Base-by-base conservation (phyloP, 1,284 basidiomycete species). In the Heterobasidion occidentale region DNA sequence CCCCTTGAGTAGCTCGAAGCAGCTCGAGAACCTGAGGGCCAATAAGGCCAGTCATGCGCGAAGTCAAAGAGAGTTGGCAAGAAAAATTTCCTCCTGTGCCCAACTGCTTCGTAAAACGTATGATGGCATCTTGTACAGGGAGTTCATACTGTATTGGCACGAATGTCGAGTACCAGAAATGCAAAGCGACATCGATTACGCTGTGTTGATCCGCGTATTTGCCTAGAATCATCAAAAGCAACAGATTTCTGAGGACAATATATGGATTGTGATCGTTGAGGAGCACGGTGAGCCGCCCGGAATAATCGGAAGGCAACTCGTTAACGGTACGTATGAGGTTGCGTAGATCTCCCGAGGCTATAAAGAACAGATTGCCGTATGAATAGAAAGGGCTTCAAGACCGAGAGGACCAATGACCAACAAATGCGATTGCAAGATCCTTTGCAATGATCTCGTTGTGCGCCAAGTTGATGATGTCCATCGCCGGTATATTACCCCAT, bases 81-180 rank as follows among this genome's bases (percentile, higher is more conserved):
- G 47, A 27, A 7, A 14, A 34, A 9, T 14, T 33, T 20, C 17
- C 14, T 15, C 47, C 14, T 34, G 17, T 34, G 33, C 3, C 33
- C 14, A 19, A 20, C 47, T 19, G 47, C 27, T 15, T 20, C 2
- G 47, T 7, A 49, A 34, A 20, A 20, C 14, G 14, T 7, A 49
- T 34, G 17, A 9, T 9, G 8, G n/a, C 8, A 1, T 20, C 19
- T 49, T 27, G 27, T 6, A 45, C 14, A 14, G 8, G 47, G 47
- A 27, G 1, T 14, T 17, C 9, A 17, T 17, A 19, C 33, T 20
- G 15, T 27, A 53, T 52, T 36, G 74, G 74, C 34, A 77, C 56
- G 56, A 71, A 73, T 2, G 64, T 62, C 11, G 76, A 77, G 52
- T 73, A 74, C 72, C 74, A 77, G 47, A 72, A 68, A 56, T 77